These are phyloP conservation scores for Fusarium hostae DNA, from an alignment of 2,329 filamentous ascomycete genomes.

Conservation along the genomic window DNA sequence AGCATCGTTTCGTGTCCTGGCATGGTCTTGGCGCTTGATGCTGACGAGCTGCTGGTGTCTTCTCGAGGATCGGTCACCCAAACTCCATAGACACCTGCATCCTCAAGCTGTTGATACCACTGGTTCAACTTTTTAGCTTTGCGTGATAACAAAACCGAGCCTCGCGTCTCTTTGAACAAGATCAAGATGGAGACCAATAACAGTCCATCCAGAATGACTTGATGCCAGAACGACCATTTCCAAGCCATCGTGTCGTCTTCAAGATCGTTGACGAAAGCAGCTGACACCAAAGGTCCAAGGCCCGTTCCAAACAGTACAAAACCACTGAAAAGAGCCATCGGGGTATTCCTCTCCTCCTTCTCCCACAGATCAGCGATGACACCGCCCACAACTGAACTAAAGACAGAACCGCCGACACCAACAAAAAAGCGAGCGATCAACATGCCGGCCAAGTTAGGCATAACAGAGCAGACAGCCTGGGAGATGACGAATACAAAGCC, in stretches of 20 bases:
- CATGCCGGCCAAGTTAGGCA: conserved; percentile 76
- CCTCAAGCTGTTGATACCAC: conserved; percentile 82
- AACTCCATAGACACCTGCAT: conserved; percentile 65
- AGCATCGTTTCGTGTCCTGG: conserved; percentile 7
- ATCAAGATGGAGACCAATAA: conserved; percentile 70
- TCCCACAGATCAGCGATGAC: conserved; percentile 89
- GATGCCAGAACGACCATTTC: conserved; percentile 92
- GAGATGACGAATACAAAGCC: conserved; percentile 77
- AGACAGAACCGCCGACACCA: conserved; percentile 80
- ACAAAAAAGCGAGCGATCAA: conserved; percentile 79
- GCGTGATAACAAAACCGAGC: conserved; percentile 79
- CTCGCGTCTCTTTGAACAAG: conserved; percentile 85
- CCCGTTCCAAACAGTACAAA: conserved; percentile 82
- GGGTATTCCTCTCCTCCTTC: conserved; percentile 81
- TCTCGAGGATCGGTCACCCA: conserved; percentile 47
- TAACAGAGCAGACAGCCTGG: conserved; percentile 78
- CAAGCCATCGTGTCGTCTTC: conserved; percentile 62
- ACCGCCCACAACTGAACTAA: conserved; percentile 92
- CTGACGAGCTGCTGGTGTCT: conserved; percentile 30
- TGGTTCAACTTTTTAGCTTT: conserved; percentile 79
- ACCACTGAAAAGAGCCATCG: conserved; percentile 91
- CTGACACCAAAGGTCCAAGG: conserved; percentile 76
- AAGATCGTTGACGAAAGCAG: conserved; percentile 73
- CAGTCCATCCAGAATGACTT: conserved; percentile 75
- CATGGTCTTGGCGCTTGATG: conserved; percentile 36